Evolutionary conservation across 1,284 basidiomycete genomes (phyloP).

Genomic region (Apiotrichum gracile): DNA sequence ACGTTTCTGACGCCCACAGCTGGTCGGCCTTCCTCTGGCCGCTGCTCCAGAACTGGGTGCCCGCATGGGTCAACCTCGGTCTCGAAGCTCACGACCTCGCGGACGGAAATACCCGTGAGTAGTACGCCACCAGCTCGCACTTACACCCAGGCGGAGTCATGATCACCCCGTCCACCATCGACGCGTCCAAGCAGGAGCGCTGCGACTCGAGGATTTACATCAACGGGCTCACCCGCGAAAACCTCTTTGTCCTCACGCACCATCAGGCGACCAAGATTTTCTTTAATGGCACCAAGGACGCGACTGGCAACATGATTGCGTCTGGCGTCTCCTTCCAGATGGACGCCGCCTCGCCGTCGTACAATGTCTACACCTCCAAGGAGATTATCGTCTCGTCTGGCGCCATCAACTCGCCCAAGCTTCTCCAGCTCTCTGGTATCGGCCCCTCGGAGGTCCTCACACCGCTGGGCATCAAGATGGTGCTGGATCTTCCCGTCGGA

Average conservation of each 20-base stretch:
- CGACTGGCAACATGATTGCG: constrained; percentile 51
- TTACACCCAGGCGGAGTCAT: constrained; percentile 28
- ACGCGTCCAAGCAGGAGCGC: constrained; percentile 59
- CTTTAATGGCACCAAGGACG: constrained; percentile 53
- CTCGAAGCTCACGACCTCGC: constrained; percentile 49
- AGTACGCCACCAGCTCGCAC: no score
- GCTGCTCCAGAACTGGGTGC: constrained; percentile 55
- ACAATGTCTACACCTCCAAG: constrained; percentile 8
- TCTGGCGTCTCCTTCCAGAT: constrained; percentile 57
- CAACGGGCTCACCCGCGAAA: constrained; percentile 57
- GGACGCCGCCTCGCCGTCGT: constrained; percentile 26
- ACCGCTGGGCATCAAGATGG: constrained; percentile 9
- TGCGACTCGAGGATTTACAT: constrained; percentile 62
- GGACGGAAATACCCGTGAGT: constrained; percentile 23
- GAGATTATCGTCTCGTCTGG: constrained; percentile 15
- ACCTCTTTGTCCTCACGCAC: constrained; percentile 57
- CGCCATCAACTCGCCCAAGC: constrained; percentile 1
- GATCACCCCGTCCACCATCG: constrained; percentile 61
- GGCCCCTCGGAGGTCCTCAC: neutral
- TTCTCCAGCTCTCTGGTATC: constrained; percentile 6
- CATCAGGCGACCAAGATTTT: constrained; percentile 59
- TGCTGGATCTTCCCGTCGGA: constrained; percentile 15
- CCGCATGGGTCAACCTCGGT: constrained; percentile 49
- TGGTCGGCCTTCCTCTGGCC: constrained; percentile 50
- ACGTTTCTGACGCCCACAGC: constrained; percentile 4